A percentile compares a stretch with the other conserved stretches of the same genome.
Evolutionary conservation across 495 filamentous ascomycete genomes (phyloP).

Genomic region (Cenococcum geophilum): DNA sequence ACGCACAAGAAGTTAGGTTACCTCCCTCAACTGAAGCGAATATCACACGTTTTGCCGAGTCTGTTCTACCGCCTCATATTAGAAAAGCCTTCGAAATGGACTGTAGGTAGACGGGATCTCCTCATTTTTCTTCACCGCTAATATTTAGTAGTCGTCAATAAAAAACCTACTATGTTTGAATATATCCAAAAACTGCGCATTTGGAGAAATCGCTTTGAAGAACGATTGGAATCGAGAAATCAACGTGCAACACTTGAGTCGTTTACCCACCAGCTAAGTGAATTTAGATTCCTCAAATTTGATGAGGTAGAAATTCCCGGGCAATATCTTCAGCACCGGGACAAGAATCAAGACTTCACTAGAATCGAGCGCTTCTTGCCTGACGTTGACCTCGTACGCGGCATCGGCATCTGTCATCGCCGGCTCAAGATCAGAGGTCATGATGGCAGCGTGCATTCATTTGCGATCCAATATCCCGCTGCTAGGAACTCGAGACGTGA

Average conservation of each 20-base stretch:
- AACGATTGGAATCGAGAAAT: constrained; percentile 84
- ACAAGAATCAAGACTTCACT: constrained; percentile 98
- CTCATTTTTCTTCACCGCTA: too few species aligned
- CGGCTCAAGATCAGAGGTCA: constrained; percentile 95
- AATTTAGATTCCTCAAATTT: constrained; percentile 94
- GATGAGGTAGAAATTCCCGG: constrained; percentile 98
- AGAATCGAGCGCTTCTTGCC: constrained; percentile 94
- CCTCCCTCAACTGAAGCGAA: constrained; percentile 87
- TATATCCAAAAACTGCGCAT: constrained; percentile 95
- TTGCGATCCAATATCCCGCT: constrained; percentile 92
- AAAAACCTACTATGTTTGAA: constrained; percentile 91
- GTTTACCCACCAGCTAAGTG: constrained; percentile 83
- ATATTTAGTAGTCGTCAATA: too few species aligned
- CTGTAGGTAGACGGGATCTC: too few species aligned
- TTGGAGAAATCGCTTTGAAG: constrained; percentile 97
- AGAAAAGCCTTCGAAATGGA: constrained; percentile 91
- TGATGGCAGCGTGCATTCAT: constrained; percentile 89
- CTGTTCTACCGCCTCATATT: constrained; percentile 87
- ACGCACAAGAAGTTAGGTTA: constrained; percentile 85
- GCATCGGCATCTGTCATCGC: constrained; percentile 81
- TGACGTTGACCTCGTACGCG: constrained; percentile 83
- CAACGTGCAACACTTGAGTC: constrained; percentile 64
- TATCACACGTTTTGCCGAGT: constrained; percentile 93
- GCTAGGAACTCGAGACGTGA: constrained; percentile 86
- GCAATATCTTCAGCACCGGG: constrained; percentile 91